phyloP scores from a whole-genome alignment of 768 basidiomycete species.

The Lanmaoa rubissima region DNA sequence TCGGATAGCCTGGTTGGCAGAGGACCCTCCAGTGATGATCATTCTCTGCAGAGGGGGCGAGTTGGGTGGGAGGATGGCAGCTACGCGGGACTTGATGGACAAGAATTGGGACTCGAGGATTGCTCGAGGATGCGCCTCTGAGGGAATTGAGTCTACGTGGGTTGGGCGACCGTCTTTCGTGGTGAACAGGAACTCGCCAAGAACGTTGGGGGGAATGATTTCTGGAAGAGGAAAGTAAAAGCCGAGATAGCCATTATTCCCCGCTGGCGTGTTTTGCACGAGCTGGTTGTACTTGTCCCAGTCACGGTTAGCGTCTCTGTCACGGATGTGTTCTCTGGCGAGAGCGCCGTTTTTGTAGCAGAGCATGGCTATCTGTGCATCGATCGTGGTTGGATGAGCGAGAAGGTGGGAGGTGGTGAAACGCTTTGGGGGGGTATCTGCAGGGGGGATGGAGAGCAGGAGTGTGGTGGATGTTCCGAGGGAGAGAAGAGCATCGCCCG shows the following conservation, averaged over 20 bases:
- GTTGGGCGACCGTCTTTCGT: neutral
- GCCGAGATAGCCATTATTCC: neutral
- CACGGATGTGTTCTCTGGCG: slow-evolving; percentile 6
- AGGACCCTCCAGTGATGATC: slow-evolving; percentile 8
- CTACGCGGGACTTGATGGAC: slow-evolving; percentile 13
- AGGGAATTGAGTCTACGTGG: slow-evolving; percentile 2
- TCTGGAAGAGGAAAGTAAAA: slow-evolving; percentile 11
- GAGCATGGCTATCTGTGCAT: slow-evolving; percentile 8
- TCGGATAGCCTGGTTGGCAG: slow-evolving; percentile 8
- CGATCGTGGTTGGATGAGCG: slow-evolving; percentile 5
- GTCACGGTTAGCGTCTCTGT: neutral
- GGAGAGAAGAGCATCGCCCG: slow-evolving; percentile 5
- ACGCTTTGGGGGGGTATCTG: slow-evolving; percentile 3
- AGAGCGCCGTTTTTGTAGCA: slow-evolving; percentile 12
- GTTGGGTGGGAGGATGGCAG: slow-evolving; percentile 4
- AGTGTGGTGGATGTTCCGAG: slow-evolving; percentile 8
- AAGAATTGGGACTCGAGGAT: slow-evolving; percentile 10
- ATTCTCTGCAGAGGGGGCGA: slow-evolving; percentile 3
- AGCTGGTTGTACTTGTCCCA: slow-evolving; percentile 5
- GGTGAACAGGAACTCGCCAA: slow-evolving; percentile 1
- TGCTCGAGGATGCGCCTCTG: slow-evolving; percentile 2
- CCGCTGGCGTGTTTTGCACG: neutral
- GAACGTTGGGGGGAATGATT: slow-evolving; percentile 6
- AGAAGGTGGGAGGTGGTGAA: slow-evolving; percentile 9
- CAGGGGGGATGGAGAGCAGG: slow-evolving; percentile 6